A percentile compares a stretch with the other conserved stretches of the same genome.
phyloP scores from a whole-genome alignment of 1,284 basidiomycete genomes.

The Coriolopsis trogii region DNA sequence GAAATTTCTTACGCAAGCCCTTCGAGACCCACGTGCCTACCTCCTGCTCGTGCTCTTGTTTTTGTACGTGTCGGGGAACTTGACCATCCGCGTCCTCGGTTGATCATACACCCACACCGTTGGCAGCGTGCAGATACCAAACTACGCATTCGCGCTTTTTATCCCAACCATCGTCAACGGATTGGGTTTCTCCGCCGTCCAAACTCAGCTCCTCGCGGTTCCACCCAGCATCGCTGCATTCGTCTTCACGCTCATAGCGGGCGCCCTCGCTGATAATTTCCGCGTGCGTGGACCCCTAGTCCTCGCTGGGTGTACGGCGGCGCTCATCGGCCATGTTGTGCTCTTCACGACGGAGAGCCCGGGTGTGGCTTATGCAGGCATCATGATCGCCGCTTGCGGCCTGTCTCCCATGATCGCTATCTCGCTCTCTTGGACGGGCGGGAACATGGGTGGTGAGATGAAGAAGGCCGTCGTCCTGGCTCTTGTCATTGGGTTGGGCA shows the following conservation, averaged over 20 bases:
- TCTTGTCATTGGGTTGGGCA: slow-evolving; percentile 68
- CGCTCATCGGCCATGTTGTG: slow-evolving; percentile 66
- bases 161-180: slow-evolving; percentile 36
- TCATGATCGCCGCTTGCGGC: slow-evolving; percentile 60
- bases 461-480: slow-evolving; percentile 68
- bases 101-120: slow-evolving; percentile 39
- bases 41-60: slow-evolving; percentile 36
- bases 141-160: slow-evolving; percentile 23
- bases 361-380: slow-evolving; percentile 61
- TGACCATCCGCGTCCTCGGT: too few relatives aligned
- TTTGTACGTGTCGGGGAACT: slow-evolving; percentile 10
- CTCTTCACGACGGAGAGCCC: slow-evolving; percentile 51
- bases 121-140: slow-evolving; percentile 36
- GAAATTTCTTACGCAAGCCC: slow-evolving; percentile 28
- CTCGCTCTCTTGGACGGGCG: slow-evolving; percentile 63
- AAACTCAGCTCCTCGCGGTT: slow-evolving; percentile 31
- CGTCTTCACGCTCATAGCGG: too few relatives aligned
- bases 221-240: too few relatives aligned
- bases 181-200: slow-evolving; percentile 30
- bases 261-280: slow-evolving; percentile 13
- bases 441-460: slow-evolving; percentile 73
- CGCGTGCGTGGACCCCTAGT: slow-evolving; percentile 54
- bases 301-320: slow-evolving; percentile 49
- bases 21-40: slow-evolving; percentile 42
- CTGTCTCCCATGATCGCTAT: slow-evolving; percentile 64